Evolutionary conservation across 2,329 filamentous ascomycete species (phyloP).

Genomic region (Aspergillus ibericus): DNA sequence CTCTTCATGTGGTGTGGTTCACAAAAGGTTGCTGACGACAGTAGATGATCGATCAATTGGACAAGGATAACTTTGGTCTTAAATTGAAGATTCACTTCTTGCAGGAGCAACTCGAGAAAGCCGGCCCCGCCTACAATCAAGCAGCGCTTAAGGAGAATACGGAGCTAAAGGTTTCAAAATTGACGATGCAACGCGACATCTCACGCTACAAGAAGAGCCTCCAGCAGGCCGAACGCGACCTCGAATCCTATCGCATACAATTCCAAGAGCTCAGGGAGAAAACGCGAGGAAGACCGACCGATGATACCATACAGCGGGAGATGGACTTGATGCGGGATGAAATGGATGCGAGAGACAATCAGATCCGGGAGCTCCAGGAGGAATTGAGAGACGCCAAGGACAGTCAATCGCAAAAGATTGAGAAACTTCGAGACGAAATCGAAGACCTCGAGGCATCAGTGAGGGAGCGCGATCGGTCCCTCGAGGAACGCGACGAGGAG

Average conservation of each 20-base stretch:
- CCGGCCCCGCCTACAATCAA: slow-evolving; percentile 86
- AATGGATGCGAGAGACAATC: slow-evolving; percentile 48
- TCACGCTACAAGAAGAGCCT: slow-evolving; percentile 83
- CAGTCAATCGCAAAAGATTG: slow-evolving; percentile 57
- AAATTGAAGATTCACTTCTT: slow-evolving; percentile 98
- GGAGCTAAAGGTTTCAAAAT: slow-evolving; percentile 87
- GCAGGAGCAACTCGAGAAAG: slow-evolving; percentile 83
- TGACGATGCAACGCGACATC: slow-evolving; percentile 85
- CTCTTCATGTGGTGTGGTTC: background rate
- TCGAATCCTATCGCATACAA: slow-evolving; percentile 80
- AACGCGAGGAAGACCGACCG: slow-evolving; percentile 71
- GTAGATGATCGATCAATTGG: slow-evolving; percentile 82
- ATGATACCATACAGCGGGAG: slow-evolving; percentile 67
- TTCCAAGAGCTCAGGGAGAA: slow-evolving; percentile 80
- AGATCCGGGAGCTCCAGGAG: slow-evolving; percentile 46
- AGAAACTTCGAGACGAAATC: slow-evolving; percentile 71
- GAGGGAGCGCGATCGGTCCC: slow-evolving; percentile 70
- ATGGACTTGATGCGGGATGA: slow-evolving; percentile 53
- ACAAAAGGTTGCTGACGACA: slow-evolving; percentile 14
- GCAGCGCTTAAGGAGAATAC: slow-evolving; percentile 91
- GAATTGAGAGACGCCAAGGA: slow-evolving; percentile 59
- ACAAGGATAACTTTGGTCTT: slow-evolving; percentile 96
- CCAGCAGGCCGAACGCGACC: slow-evolving; percentile 76
- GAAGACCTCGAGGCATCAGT: slow-evolving; percentile 74
- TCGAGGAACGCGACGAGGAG: slow-evolving; percentile 74